Percentiles rank a stretch among this genome's conserved stretches.
Evolutionary conservation across 352 stramenopile species (phyloP).

Genomic region (Phytopythium aichiense): DNA sequence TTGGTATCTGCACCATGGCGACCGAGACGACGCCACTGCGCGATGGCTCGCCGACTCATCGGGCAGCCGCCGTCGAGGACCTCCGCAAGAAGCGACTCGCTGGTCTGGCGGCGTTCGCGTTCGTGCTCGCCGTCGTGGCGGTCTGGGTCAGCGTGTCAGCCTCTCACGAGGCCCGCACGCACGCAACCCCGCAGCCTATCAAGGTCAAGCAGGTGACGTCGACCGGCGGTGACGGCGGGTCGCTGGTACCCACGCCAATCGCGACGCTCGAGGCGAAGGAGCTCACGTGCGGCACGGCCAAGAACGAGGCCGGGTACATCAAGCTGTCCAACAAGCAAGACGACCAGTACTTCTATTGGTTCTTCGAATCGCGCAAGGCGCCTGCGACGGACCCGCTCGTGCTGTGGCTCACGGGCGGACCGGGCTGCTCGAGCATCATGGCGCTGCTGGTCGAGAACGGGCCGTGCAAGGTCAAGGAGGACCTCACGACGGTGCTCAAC

Average conservation of each 20-base stretch:
- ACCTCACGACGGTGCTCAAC: conserved; percentile 35
- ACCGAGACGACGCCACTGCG: conserved; percentile 24
- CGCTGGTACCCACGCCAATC: conserved; percentile 1
- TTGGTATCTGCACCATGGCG: conserved; percentile 7
- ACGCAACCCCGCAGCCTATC: conserved; percentile 9
- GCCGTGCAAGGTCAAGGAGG: conserved; percentile 33
- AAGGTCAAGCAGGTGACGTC: conserved; percentile 5
- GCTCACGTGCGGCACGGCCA: conserved; percentile 26
- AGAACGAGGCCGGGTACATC: conserved; percentile 43
- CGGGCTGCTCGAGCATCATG: conserved; percentile 36
- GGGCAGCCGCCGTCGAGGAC: background rate
- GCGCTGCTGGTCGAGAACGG: conserved; percentile 51
- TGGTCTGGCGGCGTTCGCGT: conserved; percentile 15
- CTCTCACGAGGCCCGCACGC: background rate
- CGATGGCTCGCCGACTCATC: conserved; percentile 4
- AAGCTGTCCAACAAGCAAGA: conserved; percentile 28
- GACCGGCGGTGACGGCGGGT: conserved; percentile 3
- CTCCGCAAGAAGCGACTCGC: conserved; percentile 12
- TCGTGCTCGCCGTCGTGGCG: conserved; percentile 13
- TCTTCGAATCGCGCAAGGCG: conserved; percentile 46
- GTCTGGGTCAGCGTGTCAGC: conserved; percentile 18
- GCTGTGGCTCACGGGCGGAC: conserved; percentile 44
- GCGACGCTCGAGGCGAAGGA: conserved; percentile 5
- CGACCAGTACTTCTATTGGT: conserved; percentile 59
- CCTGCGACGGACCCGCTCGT: conserved; percentile 63